Conservation (phyloP, 2,329 filamentous ascomycete species). For the Amylocarpus encephaloides region DNA sequence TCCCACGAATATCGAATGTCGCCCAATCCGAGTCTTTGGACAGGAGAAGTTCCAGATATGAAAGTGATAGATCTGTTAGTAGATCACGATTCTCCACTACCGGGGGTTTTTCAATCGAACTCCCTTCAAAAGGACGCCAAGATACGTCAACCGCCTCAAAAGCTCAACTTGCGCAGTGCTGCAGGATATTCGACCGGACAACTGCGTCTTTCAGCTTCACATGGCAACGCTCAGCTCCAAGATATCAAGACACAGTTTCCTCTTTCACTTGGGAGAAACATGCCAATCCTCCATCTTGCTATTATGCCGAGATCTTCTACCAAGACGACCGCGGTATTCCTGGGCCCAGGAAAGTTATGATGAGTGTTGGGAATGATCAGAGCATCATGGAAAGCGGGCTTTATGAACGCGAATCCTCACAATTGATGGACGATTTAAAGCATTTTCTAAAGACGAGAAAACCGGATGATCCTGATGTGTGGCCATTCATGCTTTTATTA, state of each 20-base stretch:
- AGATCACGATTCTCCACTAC: background rate
- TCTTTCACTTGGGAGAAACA: conserved; percentile 9
- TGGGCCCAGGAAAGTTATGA: conserved; percentile 11
- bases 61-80: background rate
- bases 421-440: conserved; percentile 5
- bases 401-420: background rate
- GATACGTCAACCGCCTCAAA: conserved; percentile 5
- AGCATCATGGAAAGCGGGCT: background rate
- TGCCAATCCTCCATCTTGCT: conserved; percentile 4
- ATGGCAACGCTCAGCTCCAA: conserved; percentile 11
- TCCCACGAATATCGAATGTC: background rate
- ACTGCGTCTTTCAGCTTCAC: conserved; percentile 14
- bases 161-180: conserved; percentile 8
- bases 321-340: conserved; percentile 9
- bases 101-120: conserved; percentile 1
- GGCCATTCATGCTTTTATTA: conserved; percentile 9
- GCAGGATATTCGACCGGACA: conserved; percentile 8
- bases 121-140: conserved; percentile 8
- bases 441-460: conserved; percentile 5
- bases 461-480: conserved; percentile 9
- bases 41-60: background rate
- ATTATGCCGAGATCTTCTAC: conserved; percentile 13
- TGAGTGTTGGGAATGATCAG: conserved; percentile 5
- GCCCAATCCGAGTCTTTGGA: background rate
- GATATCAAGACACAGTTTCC: conserved; percentile 7